Evolutionary conservation across 1,139 yeast species (phyloP), one percentile per base, ranked within the genome.

Genomic region (Candida tetrigidarum): DNA sequence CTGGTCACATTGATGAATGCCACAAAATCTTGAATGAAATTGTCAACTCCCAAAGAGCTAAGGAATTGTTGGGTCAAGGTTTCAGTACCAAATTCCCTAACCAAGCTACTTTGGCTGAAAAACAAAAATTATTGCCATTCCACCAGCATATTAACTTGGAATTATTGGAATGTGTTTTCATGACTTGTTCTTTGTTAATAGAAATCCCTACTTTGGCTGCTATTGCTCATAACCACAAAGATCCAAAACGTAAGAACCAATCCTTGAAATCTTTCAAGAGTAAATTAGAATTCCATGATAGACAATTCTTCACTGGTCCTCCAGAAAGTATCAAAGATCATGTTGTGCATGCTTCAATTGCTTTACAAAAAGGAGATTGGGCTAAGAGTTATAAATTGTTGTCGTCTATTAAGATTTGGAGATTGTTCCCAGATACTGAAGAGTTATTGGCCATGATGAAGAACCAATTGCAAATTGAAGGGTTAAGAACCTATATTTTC

Each of bases 131-230:
- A 65, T 78, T 93, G 63, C 99, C 99, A 49, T 95, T 88, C 86
- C 99, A 95, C 71, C 92, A 90, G 86, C 99, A 95, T 72, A 91
- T 95, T 67, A 95, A 95, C 69, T 77, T 92, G 59, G 99, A 95
- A 74, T 81, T 95, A 58, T 80, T 95, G 59, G 99, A 95, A 71
- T 87, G 96, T 65, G 96, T 89, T 46, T 92, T 87, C 75, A 81
- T 91, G 77, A 93, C 98, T 10, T 79, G 92, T 51, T 89, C 97
- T 35, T 76, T 95, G 68, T 80, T 95, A 63, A 81, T 90, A 58
- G 99, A 95, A 73, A 86, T 93, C 51, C 99, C 99, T 39, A 83
- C 83, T 59, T 83, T 91, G 79, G 74, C 74, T 26, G 63, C 67
- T 35, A 55, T 64, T 39, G 86, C 61, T 65, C 75, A 74, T 41